phyloP scores from a whole-genome alignment of 441 rosid species.

The Gossypium gossypioides region DNA sequence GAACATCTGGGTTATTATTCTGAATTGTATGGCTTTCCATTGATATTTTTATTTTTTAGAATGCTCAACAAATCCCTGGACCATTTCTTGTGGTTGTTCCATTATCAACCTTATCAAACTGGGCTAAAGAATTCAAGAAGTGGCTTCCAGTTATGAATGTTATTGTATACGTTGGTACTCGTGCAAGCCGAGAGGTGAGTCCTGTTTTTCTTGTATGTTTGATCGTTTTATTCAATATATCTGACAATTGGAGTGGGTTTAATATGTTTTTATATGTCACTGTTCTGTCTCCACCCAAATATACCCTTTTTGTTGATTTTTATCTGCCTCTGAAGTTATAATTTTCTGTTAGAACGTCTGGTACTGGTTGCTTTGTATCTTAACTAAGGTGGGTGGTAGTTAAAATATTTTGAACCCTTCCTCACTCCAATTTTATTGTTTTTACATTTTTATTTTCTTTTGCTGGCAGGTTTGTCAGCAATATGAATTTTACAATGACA shows the following conservation, averaged over 20 bases:
- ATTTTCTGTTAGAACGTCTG: neutral
- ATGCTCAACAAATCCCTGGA: slow-evolving; percentile 91
- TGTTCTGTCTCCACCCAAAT: neutral
- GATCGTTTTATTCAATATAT: neutral
- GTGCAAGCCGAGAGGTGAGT: slow-evolving; percentile 95
- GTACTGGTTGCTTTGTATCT: neutral
- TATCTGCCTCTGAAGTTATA: neutral
- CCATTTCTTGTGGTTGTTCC: slow-evolving; percentile 99
- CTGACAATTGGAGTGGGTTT: neutral
- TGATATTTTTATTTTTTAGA: slow-evolving; percentile 36
- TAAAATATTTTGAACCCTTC: neutral
- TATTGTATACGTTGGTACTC: slow-evolving; percentile 93
- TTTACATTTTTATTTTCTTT: neutral
- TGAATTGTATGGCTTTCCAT: slow-evolving; percentile 7
- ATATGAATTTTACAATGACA: slow-evolving; percentile 79
- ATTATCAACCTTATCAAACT: slow-evolving; percentile 87
- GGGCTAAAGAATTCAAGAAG: slow-evolving; percentile 98
- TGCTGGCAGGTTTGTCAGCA: slow-evolving; percentile 85
- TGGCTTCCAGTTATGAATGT: slow-evolving; percentile 96
- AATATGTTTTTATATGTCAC: neutral
- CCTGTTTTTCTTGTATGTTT: neutral
- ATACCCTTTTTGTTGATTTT: neutral
- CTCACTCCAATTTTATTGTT: neutral
- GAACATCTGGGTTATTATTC: neutral
- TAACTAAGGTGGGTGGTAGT: neutral